Evolutionary conservation across 192 early-diverging fungal genomes (phyloP).

Genomic region (Oehlia diaphana): DNA sequence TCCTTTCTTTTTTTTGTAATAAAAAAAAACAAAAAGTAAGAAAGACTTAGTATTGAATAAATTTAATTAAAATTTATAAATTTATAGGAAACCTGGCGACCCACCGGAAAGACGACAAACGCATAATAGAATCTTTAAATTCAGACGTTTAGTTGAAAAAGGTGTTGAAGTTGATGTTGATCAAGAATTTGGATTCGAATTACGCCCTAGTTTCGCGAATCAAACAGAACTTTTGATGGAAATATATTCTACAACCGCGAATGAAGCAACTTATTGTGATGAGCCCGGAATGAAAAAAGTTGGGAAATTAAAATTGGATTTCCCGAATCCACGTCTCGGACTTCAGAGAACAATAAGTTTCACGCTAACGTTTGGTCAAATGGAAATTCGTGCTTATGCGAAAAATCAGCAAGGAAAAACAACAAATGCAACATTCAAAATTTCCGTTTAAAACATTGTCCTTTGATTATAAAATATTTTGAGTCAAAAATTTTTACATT

Average conservation of each 20-base stretch:
- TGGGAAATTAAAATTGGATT: constrained; percentile 10
- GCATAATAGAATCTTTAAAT: background rate
- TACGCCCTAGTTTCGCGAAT: background rate
- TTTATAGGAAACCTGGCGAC: background rate
- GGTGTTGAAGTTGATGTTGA: constrained; percentile 12
- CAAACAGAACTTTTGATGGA: background rate
- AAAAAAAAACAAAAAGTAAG: no score
- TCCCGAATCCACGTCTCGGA: constrained; percentile 6
- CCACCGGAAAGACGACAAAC: background rate
- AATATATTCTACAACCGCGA: background rate
- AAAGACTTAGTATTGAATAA: no score
- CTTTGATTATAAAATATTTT: no score
- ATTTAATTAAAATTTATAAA: background rate
- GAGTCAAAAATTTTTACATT: no score
- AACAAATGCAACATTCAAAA: background rate
- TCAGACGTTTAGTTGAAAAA: background rate
- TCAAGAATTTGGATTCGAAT: constrained; percentile 12
- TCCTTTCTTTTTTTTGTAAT: background rate
- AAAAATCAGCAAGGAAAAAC: background rate
- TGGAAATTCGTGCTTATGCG: constrained; percentile 7
- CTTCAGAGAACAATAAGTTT: constrained; percentile 2
- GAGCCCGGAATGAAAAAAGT: constrained; percentile 15
- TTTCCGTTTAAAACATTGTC: background rate
- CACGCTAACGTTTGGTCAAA: constrained; percentile 11
- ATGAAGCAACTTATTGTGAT: constrained; percentile 7